Percentiles rank a stretch among this genome's conserved stretches.
Evolutionary conservation across 2,329 filamentous ascomycete genomes (phyloP).

Genomic region (Lachnellula subtilissima): DNA sequence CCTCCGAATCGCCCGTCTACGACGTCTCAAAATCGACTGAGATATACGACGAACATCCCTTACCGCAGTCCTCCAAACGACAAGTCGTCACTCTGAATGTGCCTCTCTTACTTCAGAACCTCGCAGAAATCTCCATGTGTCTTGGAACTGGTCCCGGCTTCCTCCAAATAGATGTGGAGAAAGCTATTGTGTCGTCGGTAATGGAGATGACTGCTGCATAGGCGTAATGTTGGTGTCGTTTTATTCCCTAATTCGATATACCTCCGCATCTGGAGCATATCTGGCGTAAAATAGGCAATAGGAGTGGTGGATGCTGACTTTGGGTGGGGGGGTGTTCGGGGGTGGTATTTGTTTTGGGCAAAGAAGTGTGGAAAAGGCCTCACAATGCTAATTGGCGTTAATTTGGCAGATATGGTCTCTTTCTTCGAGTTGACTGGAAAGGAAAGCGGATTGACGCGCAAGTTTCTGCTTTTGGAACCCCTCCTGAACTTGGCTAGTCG

Average conservation of each 20-base stretch:
- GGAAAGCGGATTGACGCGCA: no score
- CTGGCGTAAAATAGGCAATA: not conserved
- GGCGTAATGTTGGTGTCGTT: not conserved
- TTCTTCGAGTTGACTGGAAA: no score
- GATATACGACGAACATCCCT: not conserved
- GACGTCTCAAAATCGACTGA: not conserved
- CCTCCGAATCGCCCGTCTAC: no score
- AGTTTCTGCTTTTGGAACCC: no score
- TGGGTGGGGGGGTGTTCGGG: no score
- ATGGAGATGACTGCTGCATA: not conserved
- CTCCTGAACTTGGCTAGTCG: no score
- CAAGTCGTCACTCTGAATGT: not conserved
- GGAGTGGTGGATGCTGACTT: not conserved
- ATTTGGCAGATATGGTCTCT: no score
- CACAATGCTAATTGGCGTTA: no score
- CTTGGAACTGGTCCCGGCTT: constrained; percentile 5
- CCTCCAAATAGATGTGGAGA: not conserved
- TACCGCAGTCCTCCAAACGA: not conserved
- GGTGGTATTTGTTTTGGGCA: no score
- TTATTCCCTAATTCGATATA: no score
- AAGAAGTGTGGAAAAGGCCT: no score
- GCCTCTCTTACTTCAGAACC: not conserved
- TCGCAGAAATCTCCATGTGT: constrained; percentile 1
- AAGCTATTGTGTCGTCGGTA: constrained; percentile 1
- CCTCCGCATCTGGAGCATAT: no score